These are phyloP conservation scores for Rhodosporidiobolus sp. DNA, from an alignment of 768 basidiomycete species.

Conservation along the genomic window DNA sequence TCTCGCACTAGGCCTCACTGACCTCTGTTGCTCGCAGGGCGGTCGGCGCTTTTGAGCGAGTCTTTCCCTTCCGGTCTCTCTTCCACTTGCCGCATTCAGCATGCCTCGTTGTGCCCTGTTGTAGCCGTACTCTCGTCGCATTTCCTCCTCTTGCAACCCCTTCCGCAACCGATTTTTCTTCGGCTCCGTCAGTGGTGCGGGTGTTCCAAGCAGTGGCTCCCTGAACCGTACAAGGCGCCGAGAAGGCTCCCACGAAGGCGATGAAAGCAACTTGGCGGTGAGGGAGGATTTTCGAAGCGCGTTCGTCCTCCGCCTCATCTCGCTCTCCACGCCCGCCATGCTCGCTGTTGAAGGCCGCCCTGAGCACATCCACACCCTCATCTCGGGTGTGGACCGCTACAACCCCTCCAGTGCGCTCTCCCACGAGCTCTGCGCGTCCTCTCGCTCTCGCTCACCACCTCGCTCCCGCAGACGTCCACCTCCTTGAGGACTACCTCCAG, in stretches of 20 bases:
- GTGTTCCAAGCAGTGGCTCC: too few species aligned
- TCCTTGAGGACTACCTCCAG: conserved; percentile 94
- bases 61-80: background rate
- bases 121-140: too few species aligned
- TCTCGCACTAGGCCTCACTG: background rate
- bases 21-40: background rate
- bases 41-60: background rate
- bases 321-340: background rate
- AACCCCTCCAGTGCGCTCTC: conserved; percentile 67
- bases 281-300: background rate
- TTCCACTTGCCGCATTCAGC: background rate
- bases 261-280: too few species aligned
- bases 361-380: conserved; percentile 32
- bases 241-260: too few species aligned
- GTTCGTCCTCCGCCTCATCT: background rate
- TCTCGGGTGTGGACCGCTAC: conserved; percentile 66
- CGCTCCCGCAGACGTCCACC: conserved; percentile 59
- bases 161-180: too few species aligned
- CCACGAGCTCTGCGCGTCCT: background rate
- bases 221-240: too few species aligned
- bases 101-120: too few species aligned
- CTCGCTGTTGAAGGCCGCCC: conserved; percentile 24
- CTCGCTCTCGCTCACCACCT: background rate
- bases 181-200: too few species aligned
- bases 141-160: too few species aligned